Conservation (phyloP, 169 alveolate genomes). For the Eimeria necatrix region DNA sequence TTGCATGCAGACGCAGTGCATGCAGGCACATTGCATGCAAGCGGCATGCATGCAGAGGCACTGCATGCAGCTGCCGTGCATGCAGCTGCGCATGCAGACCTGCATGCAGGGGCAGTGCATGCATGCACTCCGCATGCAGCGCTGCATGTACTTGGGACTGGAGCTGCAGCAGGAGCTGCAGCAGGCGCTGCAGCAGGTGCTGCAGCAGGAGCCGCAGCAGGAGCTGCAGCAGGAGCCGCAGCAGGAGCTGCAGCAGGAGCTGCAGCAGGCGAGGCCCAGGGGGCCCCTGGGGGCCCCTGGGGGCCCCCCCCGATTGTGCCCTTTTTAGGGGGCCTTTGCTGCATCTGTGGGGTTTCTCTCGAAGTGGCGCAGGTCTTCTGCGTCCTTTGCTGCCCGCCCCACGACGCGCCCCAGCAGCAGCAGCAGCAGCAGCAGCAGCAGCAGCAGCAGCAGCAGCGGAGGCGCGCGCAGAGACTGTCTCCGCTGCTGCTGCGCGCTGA, state of each 20-base stretch:
- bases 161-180: too few relatives aligned
- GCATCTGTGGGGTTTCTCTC: background rate
- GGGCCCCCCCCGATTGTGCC: background rate
- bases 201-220: background rate
- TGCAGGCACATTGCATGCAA: background rate
- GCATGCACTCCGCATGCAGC: too few relatives aligned
- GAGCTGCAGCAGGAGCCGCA: background rate
- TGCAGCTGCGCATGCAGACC: background rate
- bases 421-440: background rate
- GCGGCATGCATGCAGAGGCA: background rate
- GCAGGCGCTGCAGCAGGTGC: background rate
- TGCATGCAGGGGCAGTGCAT: too few relatives aligned
- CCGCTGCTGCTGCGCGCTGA: constrained; percentile 35
- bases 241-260: background rate
- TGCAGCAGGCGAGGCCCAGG: background rate
- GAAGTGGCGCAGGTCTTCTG: constrained; percentile 11
- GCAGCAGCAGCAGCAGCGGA: background rate
- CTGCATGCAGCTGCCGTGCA: background rate
- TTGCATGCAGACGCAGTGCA: background rate
- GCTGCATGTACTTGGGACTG: too few relatives aligned
- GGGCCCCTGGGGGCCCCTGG: background rate
- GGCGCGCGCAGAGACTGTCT: background rate
- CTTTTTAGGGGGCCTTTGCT: too few relatives aligned
- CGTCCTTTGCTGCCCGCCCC: background rate
- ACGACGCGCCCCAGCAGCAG: background rate